phyloP scores from a whole-genome alignment of 805 yeast species.

The Saccharomycopsis sp. region DNA sequence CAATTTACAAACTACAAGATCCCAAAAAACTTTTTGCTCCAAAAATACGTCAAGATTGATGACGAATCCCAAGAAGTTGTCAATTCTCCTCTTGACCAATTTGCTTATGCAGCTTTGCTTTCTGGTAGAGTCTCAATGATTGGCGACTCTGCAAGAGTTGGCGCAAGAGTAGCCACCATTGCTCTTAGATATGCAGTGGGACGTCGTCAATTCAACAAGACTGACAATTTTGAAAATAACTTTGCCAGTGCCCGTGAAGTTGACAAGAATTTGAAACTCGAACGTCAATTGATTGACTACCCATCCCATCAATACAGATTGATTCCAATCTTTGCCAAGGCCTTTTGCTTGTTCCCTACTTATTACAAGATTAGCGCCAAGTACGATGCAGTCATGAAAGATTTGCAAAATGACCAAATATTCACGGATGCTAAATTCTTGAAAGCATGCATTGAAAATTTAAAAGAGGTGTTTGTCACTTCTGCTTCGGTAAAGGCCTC shows the following conservation, averaged over 20 bases:
- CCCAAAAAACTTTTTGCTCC: slow-evolving; percentile 76
- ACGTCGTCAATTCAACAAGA: slow-evolving; percentile 69
- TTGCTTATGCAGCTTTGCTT: slow-evolving; percentile 78
- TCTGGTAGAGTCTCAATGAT: slow-evolving; percentile 91
- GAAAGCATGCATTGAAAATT: slow-evolving; percentile 42
- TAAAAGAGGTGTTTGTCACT: slow-evolving; percentile 72
- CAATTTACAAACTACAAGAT: slow-evolving; percentile 78
- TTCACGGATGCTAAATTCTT: slow-evolving; percentile 21
- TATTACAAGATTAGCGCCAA: slow-evolving; percentile 36
- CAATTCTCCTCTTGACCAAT: slow-evolving; percentile 78
- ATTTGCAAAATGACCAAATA: slow-evolving; percentile 40
- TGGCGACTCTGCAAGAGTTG: slow-evolving; percentile 69
- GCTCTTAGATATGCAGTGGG: slow-evolving; percentile 86
- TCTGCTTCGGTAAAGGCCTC: slow-evolving; percentile 87
- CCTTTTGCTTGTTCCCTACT: slow-evolving; percentile 54
- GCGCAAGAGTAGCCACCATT: slow-evolving; percentile 72
- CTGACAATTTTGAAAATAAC: slow-evolving; percentile 27
- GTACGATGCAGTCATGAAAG: slow-evolving; percentile 35
- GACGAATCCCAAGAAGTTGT: slow-evolving; percentile 58
- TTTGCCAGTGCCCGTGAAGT: slow-evolving; percentile 2
- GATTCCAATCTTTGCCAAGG: slow-evolving; percentile 73
- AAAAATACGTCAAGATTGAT: slow-evolving; percentile 66
- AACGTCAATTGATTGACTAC: slow-evolving; percentile 73
- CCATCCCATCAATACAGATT: slow-evolving; percentile 84
- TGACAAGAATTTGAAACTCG: slow-evolving; percentile 26